Base-by-base conservation (phyloP, 148 eudicot species). In the Vaccinium myrtillus region DNA sequence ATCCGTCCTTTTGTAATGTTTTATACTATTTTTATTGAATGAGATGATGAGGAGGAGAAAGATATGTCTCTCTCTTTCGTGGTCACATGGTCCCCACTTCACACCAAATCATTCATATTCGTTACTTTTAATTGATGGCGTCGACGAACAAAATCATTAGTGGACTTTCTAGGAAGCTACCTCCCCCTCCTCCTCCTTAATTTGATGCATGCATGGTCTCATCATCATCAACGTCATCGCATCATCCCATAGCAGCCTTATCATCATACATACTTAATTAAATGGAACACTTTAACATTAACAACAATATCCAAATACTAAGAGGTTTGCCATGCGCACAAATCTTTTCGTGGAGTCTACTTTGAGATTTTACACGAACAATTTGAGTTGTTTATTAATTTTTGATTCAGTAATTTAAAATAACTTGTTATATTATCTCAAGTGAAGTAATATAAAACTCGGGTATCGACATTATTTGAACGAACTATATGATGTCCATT, bases 111-210 rank as follows among this genome's bases (percentile, higher is more conserved):
- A 70, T 70, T 70, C 61, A 18, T 18, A 32, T 69, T 82, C 43
- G 25, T 51, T 51, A 77, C 77, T 75, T 32, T 46, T 50, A 82
- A 82, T 59, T 70, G 84, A 82, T 82, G 77, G 77, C 76, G 61
- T 81, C 48, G 63, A 69, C 63, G 63, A 69, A 82, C 58, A 70
- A 82, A 69, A 82, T 82, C 77, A 69, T 82, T 54, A 51, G 49
- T 11, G 77, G 61, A 82, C 84, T 82, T 82, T 82, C 84, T 30
- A 16, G 61, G 77, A 82, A 82, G 43, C 78, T 70, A 30, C 71
- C 53, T 36, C 39, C 39, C 3, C 4, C 39, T 36, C 39, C 3
- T 36, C 23, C 48, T 14, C n/a, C 69, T 8, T n/a, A n/a, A n/a
- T n/a, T 67, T 25, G 15, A 67, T 67, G 73, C 73, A 27, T 67